Conservation (phyloP, 305 asterid genomes). For the Ruellia speciosa region DNA sequence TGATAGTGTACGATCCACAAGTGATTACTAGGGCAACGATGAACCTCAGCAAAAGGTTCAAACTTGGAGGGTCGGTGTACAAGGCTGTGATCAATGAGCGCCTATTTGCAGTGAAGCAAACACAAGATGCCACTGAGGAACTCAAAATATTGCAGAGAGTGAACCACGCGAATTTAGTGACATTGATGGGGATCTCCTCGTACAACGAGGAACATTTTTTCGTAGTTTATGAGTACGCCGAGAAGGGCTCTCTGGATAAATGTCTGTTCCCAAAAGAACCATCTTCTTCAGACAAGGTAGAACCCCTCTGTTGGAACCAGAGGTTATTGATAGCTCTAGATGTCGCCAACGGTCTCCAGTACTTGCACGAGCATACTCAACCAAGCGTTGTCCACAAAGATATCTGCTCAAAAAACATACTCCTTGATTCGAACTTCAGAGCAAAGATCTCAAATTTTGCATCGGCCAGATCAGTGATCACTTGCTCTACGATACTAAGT, state of each 20-base stretch:
- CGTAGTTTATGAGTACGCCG: constrained; percentile 55
- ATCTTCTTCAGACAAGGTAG: constrained; percentile 25
- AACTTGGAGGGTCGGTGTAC: constrained; percentile 60
- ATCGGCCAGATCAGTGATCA: constrained; percentile 42
- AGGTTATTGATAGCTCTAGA: constrained; percentile 36
- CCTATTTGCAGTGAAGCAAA: constrained; percentile 51
- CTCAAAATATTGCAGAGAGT: constrained; percentile 54
- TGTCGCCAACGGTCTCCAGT: constrained; percentile 71
- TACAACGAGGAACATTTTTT: constrained; percentile 38
- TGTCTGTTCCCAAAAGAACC: constrained; percentile 36
- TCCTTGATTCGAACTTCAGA: constrained; percentile 54
- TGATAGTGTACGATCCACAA: constrained; percentile 40
- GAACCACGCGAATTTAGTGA: constrained; percentile 60
- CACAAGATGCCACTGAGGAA: constrained; percentile 50
- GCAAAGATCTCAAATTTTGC: constrained; percentile 66
- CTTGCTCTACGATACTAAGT: constrained; percentile 38
- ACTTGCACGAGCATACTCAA: constrained; percentile 70
- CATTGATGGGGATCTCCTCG: constrained; percentile 59
- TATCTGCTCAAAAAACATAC: constrained; percentile 49
- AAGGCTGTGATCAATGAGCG: constrained; percentile 39
- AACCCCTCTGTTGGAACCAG: constrained; percentile 45
- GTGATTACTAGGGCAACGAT: constrained; percentile 60
- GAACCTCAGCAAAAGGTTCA: constrained; percentile 39
- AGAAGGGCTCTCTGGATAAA: constrained; percentile 55
- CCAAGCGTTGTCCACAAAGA: constrained; percentile 67